Base-by-base conservation (phyloP, 441 rosid genomes). In the Jatropha multifida region DNA sequence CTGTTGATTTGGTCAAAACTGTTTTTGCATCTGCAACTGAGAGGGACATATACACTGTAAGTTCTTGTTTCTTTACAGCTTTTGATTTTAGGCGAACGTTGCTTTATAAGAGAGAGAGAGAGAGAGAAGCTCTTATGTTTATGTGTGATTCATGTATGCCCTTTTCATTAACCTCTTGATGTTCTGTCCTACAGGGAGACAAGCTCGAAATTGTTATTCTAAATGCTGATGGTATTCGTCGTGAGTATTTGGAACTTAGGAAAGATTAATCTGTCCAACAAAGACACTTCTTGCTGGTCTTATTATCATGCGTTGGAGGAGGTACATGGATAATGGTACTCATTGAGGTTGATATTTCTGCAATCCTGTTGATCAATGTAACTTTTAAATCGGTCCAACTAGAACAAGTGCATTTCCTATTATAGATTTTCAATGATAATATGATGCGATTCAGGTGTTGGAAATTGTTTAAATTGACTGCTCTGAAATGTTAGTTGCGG, bases 1-100 rank as follows among this genome's bases (percentile, higher is more conserved):
- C 98, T 5, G 77, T 96, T 71, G 98, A 96, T 77, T 85, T 96
- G 81, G 97, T 94, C 41, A 94, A 92, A 89, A 91, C 94, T 60
- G 90, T 86, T 74, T 96, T 96, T 81, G 96, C 92, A 48, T 92
- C 99, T 72, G 99, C 99, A 79, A 89, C 97, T 1, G 98, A 96
- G 91, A 92, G 98, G 76, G 99, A 96, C 80, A 92, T 94, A 69
- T 94, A 94, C 85, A 94, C 99, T 65, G 97, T 92, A 84, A 87
- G 77, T 68, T 72, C 59, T 51, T 40, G n/a, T 58, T 46, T 15
- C n/a, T 11, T 15, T 14, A 23, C 52, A 9, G 17, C 15, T 59
- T 20, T 42, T 61, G 18, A 6, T 23, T 18, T 40, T 26, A 3
- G 23, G 38, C 23, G 55, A 42, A 71, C 20, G 20, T 14, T 6